A percentile compares a stretch with the other conserved stretches of the same genome.
phyloP scores from a whole-genome alignment of 1,284 basidiomycete genomes.

The Peniophora sp. region DNA sequence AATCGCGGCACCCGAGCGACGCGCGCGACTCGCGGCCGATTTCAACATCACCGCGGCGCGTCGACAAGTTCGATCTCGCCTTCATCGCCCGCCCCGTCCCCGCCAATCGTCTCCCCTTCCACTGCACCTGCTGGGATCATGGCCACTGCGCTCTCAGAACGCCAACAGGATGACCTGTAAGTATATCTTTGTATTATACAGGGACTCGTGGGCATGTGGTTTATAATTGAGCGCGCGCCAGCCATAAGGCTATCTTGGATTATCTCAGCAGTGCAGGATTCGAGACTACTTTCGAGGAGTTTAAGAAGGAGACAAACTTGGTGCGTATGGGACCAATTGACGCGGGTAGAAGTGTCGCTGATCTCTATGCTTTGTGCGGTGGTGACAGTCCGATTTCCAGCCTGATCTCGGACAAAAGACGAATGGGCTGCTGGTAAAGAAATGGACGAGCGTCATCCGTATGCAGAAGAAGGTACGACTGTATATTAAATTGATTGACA shows the following conservation, averaged over 20 bases:
- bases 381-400: constrained; percentile 37
- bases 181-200: constrained; percentile 18
- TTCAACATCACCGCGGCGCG: too few species aligned
- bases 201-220: neutral
- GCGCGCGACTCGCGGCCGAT: too few species aligned
- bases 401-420: constrained; percentile 57
- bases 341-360: neutral
- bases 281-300: constrained; percentile 50
- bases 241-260: constrained; percentile 77
- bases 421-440: constrained; percentile 68
- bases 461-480: constrained; percentile 68
- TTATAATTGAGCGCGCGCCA: constrained; percentile 20
- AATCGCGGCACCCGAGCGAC: too few species aligned
- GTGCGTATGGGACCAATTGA: constrained; percentile 7
- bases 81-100: too few species aligned
- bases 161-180: constrained; percentile 73
- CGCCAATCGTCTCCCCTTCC: too few species aligned
- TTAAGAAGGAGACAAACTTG: constrained; percentile 44
- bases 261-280: constrained; percentile 64
- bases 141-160: constrained; percentile 41
- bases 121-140: constrained; percentile 4
- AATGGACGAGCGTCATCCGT: constrained; percentile 77
- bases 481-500: neutral
- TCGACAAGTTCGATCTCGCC: too few species aligned
- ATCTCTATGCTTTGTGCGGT: neutral